phyloP scores from a whole-genome alignment of 2,329 filamentous ascomycete species.

The Shiraia bambusicola region DNA sequence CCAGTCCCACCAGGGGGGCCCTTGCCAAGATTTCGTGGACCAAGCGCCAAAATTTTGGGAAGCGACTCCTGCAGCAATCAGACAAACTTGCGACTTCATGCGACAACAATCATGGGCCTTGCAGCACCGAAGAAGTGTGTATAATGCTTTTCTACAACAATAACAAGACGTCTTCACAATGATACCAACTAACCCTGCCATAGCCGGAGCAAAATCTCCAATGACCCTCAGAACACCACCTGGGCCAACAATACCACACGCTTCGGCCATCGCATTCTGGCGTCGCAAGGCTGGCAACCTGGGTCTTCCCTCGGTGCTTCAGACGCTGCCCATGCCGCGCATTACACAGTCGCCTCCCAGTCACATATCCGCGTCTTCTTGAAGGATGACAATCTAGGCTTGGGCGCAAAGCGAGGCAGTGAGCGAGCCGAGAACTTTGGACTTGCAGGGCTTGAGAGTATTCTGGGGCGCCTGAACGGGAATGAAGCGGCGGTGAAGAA shows the following conservation, averaged over 20 bases:
- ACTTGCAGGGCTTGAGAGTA: conserved; percentile 79
- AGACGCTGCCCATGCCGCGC: conserved; percentile 71
- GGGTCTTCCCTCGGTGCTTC: conserved; percentile 79
- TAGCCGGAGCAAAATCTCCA: conserved; percentile 71
- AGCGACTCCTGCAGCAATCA: conserved; percentile 18
- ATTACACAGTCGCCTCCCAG: conserved; percentile 77
- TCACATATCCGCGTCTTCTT: conserved; percentile 82
- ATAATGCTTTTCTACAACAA: neutral
- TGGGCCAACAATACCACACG: conserved; percentile 81
- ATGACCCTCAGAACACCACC: conserved; percentile 93
- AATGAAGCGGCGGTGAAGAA: conserved; percentile 73
- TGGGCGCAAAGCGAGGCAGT: conserved; percentile 77
- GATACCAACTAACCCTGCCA: conserved; percentile 23
- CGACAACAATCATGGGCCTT: conserved; percentile 61
- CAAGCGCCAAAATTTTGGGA: conserved; percentile 33
- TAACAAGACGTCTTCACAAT: neutral
- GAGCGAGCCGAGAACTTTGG: conserved; percentile 74
- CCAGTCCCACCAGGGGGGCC: conserved; percentile 15
- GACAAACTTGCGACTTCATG: conserved; percentile 2
- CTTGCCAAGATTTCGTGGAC: conserved; percentile 32
- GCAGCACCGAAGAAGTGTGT: conserved; percentile 66
- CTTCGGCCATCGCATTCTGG: conserved; percentile 89
- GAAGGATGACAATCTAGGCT: conserved; percentile 87
- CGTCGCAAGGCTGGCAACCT: conserved; percentile 85
- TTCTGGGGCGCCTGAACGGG: conserved; percentile 87